These are phyloP conservation scores for Maudiozyma serrabonitensis DNA, from an alignment of 805 yeast genomes.

Conservation along the genomic window DNA sequence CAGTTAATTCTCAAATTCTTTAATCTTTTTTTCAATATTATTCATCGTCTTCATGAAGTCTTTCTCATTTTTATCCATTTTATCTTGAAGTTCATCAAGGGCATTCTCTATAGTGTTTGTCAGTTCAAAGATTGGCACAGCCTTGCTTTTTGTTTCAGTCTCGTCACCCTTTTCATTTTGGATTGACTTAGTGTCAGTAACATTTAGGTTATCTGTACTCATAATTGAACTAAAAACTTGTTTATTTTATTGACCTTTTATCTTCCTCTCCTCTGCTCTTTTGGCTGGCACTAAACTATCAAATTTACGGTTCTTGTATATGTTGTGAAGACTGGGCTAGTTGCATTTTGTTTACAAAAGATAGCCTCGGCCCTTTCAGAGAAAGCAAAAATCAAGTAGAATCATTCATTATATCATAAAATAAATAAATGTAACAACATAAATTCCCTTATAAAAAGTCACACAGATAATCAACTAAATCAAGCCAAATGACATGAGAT, in stretches of 20 bases:
- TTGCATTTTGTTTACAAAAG: too few species aligned
- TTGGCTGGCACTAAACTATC: too few species aligned
- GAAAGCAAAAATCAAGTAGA: too few species aligned
- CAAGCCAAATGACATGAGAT: neutral
- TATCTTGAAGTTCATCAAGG: slow-evolving; percentile 12
- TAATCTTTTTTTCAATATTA: slow-evolving; percentile 16
- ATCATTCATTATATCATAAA: too few species aligned
- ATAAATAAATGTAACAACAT: neutral
- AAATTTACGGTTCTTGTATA: too few species aligned
- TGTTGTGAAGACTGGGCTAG: too few species aligned
- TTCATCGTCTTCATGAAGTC: slow-evolving; percentile 14
- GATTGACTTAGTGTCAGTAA: neutral
- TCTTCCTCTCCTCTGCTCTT: too few species aligned
- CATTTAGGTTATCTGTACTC: slow-evolving; percentile 1
- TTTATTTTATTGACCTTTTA: too few species aligned
- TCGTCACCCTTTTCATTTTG: neutral
- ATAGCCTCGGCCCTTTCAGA: too few species aligned
- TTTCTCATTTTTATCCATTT: slow-evolving; percentile 14
- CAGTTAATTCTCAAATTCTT: slow-evolving; percentile 5
- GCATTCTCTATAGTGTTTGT: slow-evolving; percentile 21
- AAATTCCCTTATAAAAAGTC: neutral
- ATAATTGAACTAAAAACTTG: neutral
- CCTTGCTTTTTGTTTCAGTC: neutral
- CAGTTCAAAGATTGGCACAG: slow-evolving; percentile 22
- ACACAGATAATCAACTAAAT: neutral